Evolutionary conservation across 768 basidiomycete species (phyloP).

Genomic region (Tephrocybe sp.): DNA sequence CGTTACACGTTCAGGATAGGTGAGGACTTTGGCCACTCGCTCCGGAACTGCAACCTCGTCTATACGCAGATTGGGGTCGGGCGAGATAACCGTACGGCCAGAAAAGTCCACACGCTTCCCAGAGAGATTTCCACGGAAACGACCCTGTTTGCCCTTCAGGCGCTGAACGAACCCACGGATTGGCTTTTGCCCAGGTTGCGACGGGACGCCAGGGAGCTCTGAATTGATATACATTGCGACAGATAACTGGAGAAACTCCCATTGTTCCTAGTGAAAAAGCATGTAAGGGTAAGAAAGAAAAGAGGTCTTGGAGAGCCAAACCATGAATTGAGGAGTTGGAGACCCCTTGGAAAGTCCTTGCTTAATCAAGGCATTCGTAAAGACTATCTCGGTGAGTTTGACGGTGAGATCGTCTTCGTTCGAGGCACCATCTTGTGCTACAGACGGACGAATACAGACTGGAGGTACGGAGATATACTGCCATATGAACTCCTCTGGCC

Average conservation of each 20-base stretch:
- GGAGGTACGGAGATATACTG: constrained; percentile 98
- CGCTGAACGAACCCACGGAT: constrained; percentile 98
- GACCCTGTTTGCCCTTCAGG: constrained; percentile 97
- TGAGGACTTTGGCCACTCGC: constrained; percentile 90
- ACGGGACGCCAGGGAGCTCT: constrained; percentile 89
- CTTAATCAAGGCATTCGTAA: constrained; percentile 90
- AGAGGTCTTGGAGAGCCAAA: constrained; percentile 22
- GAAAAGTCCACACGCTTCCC: constrained; percentile 99
- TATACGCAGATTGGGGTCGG: constrained; percentile 97
- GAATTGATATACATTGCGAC: constrained; percentile 99
- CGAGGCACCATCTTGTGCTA: constrained; percentile 95
- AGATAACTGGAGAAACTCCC: constrained; percentile 94
- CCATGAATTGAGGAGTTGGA: constrained; percentile 89
- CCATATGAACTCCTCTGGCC: constrained; percentile 98
- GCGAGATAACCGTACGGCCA: constrained; percentile 96
- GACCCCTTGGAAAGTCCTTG: constrained; percentile 86
- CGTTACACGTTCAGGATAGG: constrained; percentile 95
- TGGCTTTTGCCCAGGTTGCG: constrained; percentile 86
- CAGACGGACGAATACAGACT: constrained; percentile 95
- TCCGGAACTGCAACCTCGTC: constrained; percentile 98
- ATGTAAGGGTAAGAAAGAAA: constrained; percentile 1
- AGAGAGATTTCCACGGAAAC: constrained; percentile 96
- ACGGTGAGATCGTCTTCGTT: constrained; percentile 99
- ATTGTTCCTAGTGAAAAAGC: constrained; percentile 70
- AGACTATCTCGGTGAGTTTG: constrained; percentile 95